A percentile compares a stretch with the other conserved stretches of the same genome.
Conservation (phyloP, 345 rosid genomes). For the Dovyalis caffra region DNA sequence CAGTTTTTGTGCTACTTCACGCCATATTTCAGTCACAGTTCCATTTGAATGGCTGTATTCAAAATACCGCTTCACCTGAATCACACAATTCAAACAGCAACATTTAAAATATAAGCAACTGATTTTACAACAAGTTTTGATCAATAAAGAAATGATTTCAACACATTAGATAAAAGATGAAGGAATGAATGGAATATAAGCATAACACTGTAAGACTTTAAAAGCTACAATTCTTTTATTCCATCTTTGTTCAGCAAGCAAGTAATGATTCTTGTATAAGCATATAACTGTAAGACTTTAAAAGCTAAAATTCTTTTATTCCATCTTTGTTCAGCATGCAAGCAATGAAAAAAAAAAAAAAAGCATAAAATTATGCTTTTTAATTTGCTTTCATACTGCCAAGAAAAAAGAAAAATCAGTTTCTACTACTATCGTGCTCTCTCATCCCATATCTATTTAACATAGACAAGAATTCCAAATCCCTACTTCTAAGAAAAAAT, state of each 20-base stretch:
- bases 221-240: not conserved
- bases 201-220: no score
- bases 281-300: not conserved
- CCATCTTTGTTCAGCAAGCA: not conserved
- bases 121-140: not conserved
- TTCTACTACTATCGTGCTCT: not conserved
- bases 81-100: not conserved
- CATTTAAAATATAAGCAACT: not conserved
- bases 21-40: constrained; percentile 91
- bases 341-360: no score
- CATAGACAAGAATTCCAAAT: not conserved
- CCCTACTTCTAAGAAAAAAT: not conserved
- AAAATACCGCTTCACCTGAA: constrained; percentile 72
- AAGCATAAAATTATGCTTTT: no score
- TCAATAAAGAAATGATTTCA: not conserved
- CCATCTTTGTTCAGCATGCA: not conserved
- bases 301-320: not conserved
- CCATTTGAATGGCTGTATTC: constrained; percentile 64
- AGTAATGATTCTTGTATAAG: not conserved
- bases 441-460: not conserved
- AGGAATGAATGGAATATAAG: not conserved
- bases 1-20: constrained; percentile 73
- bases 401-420: not conserved
- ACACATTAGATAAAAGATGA: not conserved
- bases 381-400: not conserved